Evolutionary conservation across 306 rosid species (phyloP).

Genomic region (Rubus idaeus): DNA sequence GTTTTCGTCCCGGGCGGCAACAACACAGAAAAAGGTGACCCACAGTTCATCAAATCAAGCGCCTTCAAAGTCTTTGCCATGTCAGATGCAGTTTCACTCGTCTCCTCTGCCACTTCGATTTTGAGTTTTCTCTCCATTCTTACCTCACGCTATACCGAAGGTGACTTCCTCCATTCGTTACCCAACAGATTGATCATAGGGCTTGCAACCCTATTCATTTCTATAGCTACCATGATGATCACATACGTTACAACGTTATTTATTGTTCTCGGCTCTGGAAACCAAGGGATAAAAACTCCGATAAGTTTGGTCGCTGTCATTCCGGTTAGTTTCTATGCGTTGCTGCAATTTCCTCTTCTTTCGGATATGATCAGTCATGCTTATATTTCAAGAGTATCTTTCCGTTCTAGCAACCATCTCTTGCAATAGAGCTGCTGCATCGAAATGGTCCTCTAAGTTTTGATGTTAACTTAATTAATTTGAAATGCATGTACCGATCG

Average conservation of each 20-base stretch:
- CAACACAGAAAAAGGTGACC: background rate
- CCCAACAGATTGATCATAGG: constrained; percentile 44
- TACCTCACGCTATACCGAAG: constrained; percentile 37
- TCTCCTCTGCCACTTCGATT: constrained; percentile 47
- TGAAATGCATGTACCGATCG: background rate
- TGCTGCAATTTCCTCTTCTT: constrained; percentile 6
- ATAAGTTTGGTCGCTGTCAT: background rate
- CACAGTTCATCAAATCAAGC: constrained; percentile 9
- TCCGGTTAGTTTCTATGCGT: constrained; percentile 5
- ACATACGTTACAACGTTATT: constrained; percentile 22
- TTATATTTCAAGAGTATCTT: background rate
- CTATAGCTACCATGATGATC: constrained; percentile 41
- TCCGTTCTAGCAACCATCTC: background rate
- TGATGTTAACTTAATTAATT: background rate
- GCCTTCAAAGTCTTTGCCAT: background rate
- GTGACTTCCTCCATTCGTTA: constrained; percentile 42
- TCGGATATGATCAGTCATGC: constrained; percentile 4
- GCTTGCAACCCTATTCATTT: constrained; percentile 43
- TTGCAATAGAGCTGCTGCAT: background rate
- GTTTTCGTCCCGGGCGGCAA: constrained; percentile 1
- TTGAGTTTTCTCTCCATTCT: constrained; percentile 43
- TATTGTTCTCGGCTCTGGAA: background rate
- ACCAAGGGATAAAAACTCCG: background rate
- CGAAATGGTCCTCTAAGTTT: background rate
- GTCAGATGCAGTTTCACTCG: constrained; percentile 47